Percentiles rank a stretch among this genome's conserved stretches.
Evolutionary conservation across 1,139 yeast species (phyloP).

Genomic region (Zygoascus sp.): DNA sequence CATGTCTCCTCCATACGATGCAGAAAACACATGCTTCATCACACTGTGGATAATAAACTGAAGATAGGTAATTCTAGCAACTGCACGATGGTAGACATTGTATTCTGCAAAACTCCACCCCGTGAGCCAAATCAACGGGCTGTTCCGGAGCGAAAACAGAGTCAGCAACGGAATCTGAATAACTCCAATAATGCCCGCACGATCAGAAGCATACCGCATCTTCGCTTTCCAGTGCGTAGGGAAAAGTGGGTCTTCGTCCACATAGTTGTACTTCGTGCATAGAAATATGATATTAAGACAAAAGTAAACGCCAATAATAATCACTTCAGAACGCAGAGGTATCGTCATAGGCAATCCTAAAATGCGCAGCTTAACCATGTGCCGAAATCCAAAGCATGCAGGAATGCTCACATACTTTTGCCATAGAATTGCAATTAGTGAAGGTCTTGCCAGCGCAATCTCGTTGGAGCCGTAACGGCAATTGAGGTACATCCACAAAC

Average conservation of each 20-base stretch:
- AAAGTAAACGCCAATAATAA: constrained; percentile 46
- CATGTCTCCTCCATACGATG: constrained; percentile 33
- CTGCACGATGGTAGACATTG: constrained; percentile 56
- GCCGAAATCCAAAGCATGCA: constrained; percentile 33
- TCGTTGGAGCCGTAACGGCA: constrained; percentile 27
- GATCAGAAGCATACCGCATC: constrained; percentile 46
- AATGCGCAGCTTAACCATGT: constrained; percentile 27
- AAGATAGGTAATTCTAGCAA: constrained; percentile 47
- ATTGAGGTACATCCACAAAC: constrained; percentile 21
- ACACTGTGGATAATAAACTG: constrained; percentile 43
- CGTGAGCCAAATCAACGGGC: constrained; percentile 51
- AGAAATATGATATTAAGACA: constrained; percentile 43
- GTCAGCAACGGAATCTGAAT: constrained; percentile 52
- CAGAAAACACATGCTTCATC: constrained; percentile 37
- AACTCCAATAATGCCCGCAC: constrained; percentile 60
- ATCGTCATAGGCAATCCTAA: constrained; percentile 33
- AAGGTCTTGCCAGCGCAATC: constrained; percentile 26
- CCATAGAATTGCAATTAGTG: constrained; percentile 20
- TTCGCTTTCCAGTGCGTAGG: constrained; percentile 40
- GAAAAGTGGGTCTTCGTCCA: constrained; percentile 39
- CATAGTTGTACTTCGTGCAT: constrained; percentile 43
- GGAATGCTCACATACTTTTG: constrained; percentile 32
- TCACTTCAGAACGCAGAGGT: constrained; percentile 63
- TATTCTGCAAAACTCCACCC: constrained; percentile 62
- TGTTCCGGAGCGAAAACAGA: constrained; percentile 58